Percentiles rank a stretch among this genome's conserved stretches.
These are phyloP conservation scores for Syzygium aqueum DNA, from an alignment of 345 rosid genomes.

Conservation along the genomic window DNA sequence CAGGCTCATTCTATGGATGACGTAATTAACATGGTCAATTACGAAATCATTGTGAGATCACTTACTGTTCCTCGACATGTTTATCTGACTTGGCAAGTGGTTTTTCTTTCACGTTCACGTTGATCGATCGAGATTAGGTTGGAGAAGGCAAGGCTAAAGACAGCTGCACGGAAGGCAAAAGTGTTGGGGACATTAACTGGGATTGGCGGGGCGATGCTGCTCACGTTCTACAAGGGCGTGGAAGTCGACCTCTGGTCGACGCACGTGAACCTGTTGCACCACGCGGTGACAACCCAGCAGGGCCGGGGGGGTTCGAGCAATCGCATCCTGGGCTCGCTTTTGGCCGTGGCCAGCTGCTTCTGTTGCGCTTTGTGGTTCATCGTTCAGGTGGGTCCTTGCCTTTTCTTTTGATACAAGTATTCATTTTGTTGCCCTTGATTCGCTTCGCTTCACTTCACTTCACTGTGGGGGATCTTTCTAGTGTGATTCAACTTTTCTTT, in stretches of 20 bases:
- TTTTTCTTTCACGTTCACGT: neutral
- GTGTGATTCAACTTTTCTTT: neutral
- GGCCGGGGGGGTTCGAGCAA: neutral
- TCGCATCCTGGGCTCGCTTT: slow-evolving; percentile 6
- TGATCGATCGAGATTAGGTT: neutral
- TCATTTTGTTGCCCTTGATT: neutral
- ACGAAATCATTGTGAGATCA: neutral
- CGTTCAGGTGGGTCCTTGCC: slow-evolving; percentile 27
- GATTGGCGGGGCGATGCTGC: slow-evolving; percentile 48
- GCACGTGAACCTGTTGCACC: slow-evolving; percentile 2
- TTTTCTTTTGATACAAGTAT: neutral
- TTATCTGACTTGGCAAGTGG: neutral
- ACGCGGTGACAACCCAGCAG: neutral
- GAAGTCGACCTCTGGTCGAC: slow-evolving; percentile 24
- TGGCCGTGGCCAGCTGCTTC: slow-evolving; percentile 12
- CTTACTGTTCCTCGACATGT: neutral
- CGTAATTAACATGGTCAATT: neutral
- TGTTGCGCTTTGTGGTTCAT: slow-evolving; percentile 22
- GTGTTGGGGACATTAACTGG: slow-evolving; percentile 33
- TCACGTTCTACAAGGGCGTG: slow-evolving; percentile 44
- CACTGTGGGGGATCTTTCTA: neutral
- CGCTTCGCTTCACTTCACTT: neutral
- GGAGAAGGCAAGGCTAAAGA: slow-evolving; percentile 27
- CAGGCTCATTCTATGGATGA: neutral
- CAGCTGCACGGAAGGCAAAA: slow-evolving; percentile 32